A percentile compares a stretch with the other conserved stretches of the same genome.
These are phyloP conservation scores for Thymus mandschuricus DNA, from an alignment of 257 asterid genomes.

Conservation along the genomic window DNA sequence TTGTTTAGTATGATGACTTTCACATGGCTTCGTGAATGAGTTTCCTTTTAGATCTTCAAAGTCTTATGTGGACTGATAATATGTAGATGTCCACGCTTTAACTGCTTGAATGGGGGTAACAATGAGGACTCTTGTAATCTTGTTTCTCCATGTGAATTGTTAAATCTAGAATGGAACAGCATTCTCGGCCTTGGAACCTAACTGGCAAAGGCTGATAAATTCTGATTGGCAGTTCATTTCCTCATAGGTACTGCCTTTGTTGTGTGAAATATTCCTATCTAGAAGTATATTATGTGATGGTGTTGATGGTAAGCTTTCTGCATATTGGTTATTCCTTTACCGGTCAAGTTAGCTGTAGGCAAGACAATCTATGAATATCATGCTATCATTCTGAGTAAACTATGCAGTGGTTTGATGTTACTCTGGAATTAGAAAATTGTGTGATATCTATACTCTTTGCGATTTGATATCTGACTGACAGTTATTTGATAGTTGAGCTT, in stretches of 20 bases:
- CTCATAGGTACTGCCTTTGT: conserved; percentile 4
- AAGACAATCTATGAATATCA: conserved; percentile 5
- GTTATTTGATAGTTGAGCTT: conserved; percentile 11
- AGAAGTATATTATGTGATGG: background rate
- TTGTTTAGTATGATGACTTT: conserved; percentile 10
- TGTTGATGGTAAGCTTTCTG: conserved; percentile 20
- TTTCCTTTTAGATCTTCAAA: conserved; percentile 26
- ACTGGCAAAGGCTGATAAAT: background rate
- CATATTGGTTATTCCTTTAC: background rate
- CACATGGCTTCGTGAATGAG: background rate
- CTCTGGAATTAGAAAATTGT: conserved; percentile 9
- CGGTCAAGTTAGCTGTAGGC: background rate
- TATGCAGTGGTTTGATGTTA: conserved; percentile 3
- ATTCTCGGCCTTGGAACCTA: background rate
- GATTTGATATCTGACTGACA: background rate
- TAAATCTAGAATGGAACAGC: conserved; percentile 22
- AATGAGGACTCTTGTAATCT: background rate
- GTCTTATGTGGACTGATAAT: conserved; percentile 2
- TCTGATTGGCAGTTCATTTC: conserved; percentile 16
- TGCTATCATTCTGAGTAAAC: conserved; percentile 21
- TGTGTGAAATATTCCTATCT: conserved; percentile 17
- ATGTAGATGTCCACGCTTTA: background rate
- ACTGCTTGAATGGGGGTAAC: conserved; percentile 18
- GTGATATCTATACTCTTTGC: background rate
- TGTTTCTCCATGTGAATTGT: background rate